A percentile compares a stretch with the other conserved stretches of the same genome.
Evolutionary conservation across 306 rosid genomes (phyloP).

Genomic region (Astragalus membranaceus): DNA sequence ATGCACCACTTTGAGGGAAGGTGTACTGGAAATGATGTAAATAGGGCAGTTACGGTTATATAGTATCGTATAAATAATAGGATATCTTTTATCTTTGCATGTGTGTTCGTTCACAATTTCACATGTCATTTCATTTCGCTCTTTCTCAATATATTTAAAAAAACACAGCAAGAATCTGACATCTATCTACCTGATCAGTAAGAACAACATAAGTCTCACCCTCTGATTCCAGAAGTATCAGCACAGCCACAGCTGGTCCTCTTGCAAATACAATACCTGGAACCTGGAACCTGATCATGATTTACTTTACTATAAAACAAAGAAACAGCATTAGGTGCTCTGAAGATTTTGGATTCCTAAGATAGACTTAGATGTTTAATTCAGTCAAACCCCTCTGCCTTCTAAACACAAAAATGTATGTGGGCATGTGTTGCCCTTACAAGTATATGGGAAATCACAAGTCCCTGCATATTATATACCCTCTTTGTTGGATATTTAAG

Average conservation of each 20-base stretch:
- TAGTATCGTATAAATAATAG: background rate
- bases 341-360: background rate
- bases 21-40: background rate
- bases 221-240: constrained; percentile 75
- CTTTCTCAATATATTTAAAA: background rate
- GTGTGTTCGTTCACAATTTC: background rate
- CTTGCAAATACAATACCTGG: constrained; percentile 97
- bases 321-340: constrained; percentile 21
- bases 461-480: background rate
- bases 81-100: background rate
- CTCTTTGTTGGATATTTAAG: constrained; percentile 3
- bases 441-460: background rate
- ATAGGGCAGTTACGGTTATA: background rate
- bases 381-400: background rate
- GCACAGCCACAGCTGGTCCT: constrained; percentile 86
- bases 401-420: background rate
- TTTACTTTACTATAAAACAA: constrained; percentile 35
- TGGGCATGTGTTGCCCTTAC: background rate
- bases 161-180: background rate
- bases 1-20: background rate
- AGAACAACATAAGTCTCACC: constrained; percentile 83
- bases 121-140: background rate
- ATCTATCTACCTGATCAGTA: constrained; percentile 69
- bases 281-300: constrained; percentile 76
- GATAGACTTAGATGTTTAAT: constrained; percentile 1